Evolutionary conservation across 768 basidiomycete genomes (phyloP).

Genomic region (Dioszegia aurantiaca): DNA sequence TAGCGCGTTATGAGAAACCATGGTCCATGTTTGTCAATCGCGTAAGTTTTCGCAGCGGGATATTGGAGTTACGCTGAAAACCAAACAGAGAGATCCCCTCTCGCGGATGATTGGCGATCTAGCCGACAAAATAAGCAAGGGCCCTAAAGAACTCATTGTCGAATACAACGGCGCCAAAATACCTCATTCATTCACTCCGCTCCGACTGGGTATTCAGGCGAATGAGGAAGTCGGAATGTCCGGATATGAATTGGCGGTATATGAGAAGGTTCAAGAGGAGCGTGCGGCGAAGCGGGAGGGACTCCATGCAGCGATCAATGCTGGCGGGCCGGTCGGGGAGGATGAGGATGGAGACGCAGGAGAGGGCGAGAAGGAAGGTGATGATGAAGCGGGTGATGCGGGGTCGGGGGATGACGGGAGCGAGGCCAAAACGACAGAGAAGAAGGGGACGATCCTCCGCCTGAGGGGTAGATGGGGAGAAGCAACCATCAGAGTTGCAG

Average conservation of each 20-base stretch:
- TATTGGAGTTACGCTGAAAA: neutral
- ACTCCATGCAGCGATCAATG: neutral
- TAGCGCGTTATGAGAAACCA: conserved; percentile 17
- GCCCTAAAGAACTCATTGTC: conserved; percentile 25
- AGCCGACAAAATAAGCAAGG: conserved; percentile 22
- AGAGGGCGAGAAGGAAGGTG: neutral
- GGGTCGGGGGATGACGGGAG: too few species aligned
- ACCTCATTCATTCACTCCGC: neutral
- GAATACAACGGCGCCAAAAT: conserved; percentile 20
- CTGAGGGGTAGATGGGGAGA: conserved; percentile 17
- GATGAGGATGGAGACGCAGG: neutral
- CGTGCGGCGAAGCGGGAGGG: neutral
- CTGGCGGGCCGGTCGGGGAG: neutral
- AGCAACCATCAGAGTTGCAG: conserved; percentile 3
- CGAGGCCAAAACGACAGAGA: neutral
- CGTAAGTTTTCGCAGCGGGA: conserved; percentile 12
- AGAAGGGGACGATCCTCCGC: conserved; percentile 7
- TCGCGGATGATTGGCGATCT: conserved; percentile 15
- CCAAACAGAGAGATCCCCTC: conserved; percentile 19
- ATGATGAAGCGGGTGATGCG: neutral
- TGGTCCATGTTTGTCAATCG: conserved; percentile 15
- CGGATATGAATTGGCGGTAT: conserved; percentile 5
- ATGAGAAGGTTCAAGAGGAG: conserved; percentile 1
- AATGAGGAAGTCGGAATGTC: neutral
- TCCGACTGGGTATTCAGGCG: conserved; percentile 2